Evolutionary conservation across 1,284 basidiomycete species (phyloP).

Genomic region (Earliella scabrosa): DNA sequence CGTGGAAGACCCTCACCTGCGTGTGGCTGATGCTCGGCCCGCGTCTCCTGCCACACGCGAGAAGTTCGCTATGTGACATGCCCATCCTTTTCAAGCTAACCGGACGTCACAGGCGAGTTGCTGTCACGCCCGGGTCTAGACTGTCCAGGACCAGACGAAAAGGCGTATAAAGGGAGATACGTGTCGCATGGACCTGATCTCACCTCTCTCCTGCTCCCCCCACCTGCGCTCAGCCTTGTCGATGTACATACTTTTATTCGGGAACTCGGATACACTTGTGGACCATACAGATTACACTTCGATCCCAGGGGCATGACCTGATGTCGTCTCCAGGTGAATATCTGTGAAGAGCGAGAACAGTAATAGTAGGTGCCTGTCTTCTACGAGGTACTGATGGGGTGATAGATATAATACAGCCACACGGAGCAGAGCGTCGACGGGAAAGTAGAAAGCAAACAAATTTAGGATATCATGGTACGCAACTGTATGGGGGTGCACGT

Average conservation of each 20-base stretch:
- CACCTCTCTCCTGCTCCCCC: neutral
- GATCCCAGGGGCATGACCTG: neutral
- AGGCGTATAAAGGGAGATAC: neutral
- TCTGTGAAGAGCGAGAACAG: neutral
- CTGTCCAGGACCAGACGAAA: neutral
- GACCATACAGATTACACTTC: neutral
- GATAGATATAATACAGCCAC: constrained; percentile 5
- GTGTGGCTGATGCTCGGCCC: too few relatives aligned
- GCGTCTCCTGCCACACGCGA: too few relatives aligned
- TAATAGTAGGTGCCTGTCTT: constrained; percentile 1
- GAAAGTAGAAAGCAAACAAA: neutral
- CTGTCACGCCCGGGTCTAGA: neutral
- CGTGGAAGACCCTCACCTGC: too few relatives aligned
- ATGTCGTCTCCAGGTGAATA: neutral
- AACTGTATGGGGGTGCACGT: too few relatives aligned
- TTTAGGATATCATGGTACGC: neutral
- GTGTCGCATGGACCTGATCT: neutral
- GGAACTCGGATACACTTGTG: neutral
- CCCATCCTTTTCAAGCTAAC: neutral
- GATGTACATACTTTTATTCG: neutral
- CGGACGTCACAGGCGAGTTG: neutral
- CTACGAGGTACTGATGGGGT: neutral
- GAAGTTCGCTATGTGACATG: too few relatives aligned
- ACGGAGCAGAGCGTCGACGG: neutral
- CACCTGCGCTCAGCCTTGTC: too few relatives aligned